Evolutionary conservation across 2,329 filamentous ascomycete genomes (phyloP).

Genomic region (Penicillium nordicum): DNA sequence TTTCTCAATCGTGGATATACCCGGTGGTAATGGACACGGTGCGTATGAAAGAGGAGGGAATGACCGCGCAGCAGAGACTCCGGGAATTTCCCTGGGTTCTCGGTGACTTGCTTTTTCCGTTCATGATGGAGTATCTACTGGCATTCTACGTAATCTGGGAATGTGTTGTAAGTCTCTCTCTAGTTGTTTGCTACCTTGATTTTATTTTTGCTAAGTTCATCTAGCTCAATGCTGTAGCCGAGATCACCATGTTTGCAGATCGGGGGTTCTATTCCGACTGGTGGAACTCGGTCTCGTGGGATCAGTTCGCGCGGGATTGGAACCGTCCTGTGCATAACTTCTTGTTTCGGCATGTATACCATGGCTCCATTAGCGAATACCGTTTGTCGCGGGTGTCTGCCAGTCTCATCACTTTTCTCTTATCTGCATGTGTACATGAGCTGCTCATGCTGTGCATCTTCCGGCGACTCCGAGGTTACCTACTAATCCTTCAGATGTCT

Average conservation of each 20-base stretch:
- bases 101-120: constrained; percentile 72
- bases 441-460: constrained; percentile 78
- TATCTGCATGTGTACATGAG: constrained; percentile 70
- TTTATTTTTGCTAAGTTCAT: not conserved
- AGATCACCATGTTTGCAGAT: constrained; percentile 73
- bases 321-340: constrained; percentile 79
- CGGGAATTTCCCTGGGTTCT: constrained; percentile 70
- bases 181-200: not conserved
- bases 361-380: constrained; percentile 70
- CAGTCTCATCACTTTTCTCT: constrained; percentile 71
- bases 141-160: constrained; percentile 83
- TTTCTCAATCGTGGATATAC: constrained; percentile 74
- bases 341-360: constrained; percentile 73
- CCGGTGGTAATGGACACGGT: constrained; percentile 65
- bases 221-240: constrained; percentile 67
- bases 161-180: constrained; percentile 44
- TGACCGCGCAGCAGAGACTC: constrained; percentile 60
- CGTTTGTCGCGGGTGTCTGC: constrained; percentile 67
- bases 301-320: constrained; percentile 78
- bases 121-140: constrained; percentile 74
- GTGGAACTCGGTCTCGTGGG: constrained; percentile 50
- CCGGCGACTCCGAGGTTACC: constrained; percentile 34
- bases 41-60: constrained; percentile 62
- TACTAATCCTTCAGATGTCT: constrained; percentile 62
- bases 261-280: constrained; percentile 59